Evolutionary conservation across 768 basidiomycete species (phyloP).

Genomic region (Lactarius evosmus): DNA sequence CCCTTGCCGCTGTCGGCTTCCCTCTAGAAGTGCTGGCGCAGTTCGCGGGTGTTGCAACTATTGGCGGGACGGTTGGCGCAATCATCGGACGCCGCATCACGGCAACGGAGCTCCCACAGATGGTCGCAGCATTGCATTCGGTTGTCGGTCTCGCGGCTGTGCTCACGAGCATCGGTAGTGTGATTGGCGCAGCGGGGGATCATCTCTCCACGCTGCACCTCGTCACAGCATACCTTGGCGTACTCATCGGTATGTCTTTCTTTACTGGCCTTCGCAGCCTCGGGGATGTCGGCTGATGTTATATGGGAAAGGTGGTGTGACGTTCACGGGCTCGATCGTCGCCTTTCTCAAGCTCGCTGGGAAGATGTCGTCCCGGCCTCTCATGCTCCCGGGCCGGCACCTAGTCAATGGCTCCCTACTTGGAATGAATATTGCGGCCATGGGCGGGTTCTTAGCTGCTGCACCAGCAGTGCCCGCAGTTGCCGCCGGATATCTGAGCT

Average conservation of each 20-base stretch:
- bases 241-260: constrained; percentile 62
- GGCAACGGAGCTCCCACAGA: constrained; percentile 85
- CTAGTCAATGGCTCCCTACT: constrained; percentile 70
- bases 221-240: constrained; percentile 81
- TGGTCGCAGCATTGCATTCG: constrained; percentile 76
- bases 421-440: constrained; percentile 63
- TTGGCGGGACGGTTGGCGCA: constrained; percentile 69
- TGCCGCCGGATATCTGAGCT: constrained; percentile 75
- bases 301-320: constrained; percentile 58
- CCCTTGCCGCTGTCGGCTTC: constrained; percentile 81
- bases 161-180: constrained; percentile 79
- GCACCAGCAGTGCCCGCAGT: constrained; percentile 67
- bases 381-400: constrained; percentile 74
- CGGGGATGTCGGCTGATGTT: constrained; percentile 5
- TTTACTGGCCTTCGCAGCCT: background rate
- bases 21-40: constrained; percentile 69
- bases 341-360: constrained; percentile 88
- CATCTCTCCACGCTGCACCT: constrained; percentile 74
- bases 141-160: constrained; percentile 91
- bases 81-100: constrained; percentile 80
- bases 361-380: constrained; percentile 70
- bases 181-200: constrained; percentile 57
- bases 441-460: constrained; percentile 73
- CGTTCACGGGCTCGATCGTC: constrained; percentile 87
- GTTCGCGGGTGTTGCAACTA: constrained; percentile 69